phyloP scores from a whole-genome alignment of 495 filamentous ascomycete genomes.

The Xylaria longipes region DNA sequence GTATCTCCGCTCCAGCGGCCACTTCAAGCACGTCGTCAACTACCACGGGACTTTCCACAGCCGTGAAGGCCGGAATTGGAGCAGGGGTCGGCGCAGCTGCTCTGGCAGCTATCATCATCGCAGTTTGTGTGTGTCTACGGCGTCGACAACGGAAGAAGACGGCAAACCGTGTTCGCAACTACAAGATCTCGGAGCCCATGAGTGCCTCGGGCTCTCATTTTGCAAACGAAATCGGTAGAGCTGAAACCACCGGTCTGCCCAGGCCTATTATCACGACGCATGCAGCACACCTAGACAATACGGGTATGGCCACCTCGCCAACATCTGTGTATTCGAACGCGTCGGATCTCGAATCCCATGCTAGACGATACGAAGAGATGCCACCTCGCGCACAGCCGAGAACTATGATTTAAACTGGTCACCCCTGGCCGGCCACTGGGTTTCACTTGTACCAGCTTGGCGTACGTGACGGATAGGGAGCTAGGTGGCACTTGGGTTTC shows the following conservation, averaged over 20 bases:
- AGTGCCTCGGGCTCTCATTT: constrained; percentile 44
- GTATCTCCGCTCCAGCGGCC: not conserved
- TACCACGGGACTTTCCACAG: constrained; percentile 37
- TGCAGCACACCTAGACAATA: not conserved
- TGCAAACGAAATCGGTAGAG: constrained; percentile 33
- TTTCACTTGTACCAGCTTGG: not conserved
- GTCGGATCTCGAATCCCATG: constrained; percentile 48
- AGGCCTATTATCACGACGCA: constrained; percentile 29
- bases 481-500: not conserved
- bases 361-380: constrained; percentile 56
- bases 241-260: constrained; percentile 26
- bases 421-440: not conserved
- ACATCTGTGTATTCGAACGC: constrained; percentile 30
- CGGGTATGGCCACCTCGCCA: constrained; percentile 24
- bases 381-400: constrained; percentile 48
- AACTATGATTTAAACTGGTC: constrained; percentile 48
- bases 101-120: constrained; percentile 38
- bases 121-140: constrained; percentile 39
- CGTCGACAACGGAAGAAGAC: constrained; percentile 37
- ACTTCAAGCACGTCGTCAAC: not conserved
- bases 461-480: not conserved
- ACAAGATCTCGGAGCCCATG: constrained; percentile 54
- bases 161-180: constrained; percentile 28
- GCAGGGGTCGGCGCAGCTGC: constrained; percentile 46
- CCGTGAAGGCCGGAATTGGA: constrained; percentile 52